Evolutionary conservation across 495 filamentous ascomycete genomes (phyloP).

Genomic region (Penicillium nucicola): DNA sequence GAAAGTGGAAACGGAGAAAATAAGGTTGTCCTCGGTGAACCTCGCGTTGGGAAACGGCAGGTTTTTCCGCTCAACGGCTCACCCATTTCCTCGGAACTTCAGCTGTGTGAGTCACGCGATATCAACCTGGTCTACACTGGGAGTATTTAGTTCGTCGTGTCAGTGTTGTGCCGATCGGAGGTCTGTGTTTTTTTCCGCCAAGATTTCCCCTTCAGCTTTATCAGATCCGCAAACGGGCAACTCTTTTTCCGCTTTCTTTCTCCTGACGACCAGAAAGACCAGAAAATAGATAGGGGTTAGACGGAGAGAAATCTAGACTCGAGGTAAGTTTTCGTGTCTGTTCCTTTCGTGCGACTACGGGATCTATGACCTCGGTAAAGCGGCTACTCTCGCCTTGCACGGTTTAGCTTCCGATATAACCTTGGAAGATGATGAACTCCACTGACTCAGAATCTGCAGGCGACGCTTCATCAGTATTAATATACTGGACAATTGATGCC

Average conservation of each 20-base stretch:
- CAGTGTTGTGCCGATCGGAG: conserved; percentile 4
- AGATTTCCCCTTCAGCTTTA: conserved; percentile 8
- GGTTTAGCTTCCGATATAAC: not conserved
- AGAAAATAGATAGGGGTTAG: not conserved
- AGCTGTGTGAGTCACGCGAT: not conserved
- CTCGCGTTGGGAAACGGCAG: conserved; percentile 11
- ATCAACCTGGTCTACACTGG: not conserved
- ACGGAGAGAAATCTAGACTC: not conserved
- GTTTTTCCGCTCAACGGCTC: conserved; percentile 13
- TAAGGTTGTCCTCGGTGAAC: conserved; percentile 25
- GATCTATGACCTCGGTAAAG: conserved; percentile 4
- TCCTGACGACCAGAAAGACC: no score
- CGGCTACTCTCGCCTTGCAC: not conserved
- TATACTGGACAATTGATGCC: not conserved
- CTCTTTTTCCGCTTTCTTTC: conserved; percentile 12
- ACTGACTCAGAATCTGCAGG: not conserved
- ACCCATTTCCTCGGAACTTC: conserved; percentile 5
- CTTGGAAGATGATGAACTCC: not conserved
- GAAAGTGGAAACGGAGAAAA: not conserved
- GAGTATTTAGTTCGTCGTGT: no score
- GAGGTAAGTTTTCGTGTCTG: not conserved
- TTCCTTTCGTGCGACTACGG: not conserved
- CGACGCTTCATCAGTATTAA: not conserved
- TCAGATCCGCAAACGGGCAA: conserved; percentile 23
- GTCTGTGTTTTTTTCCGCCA: conserved; percentile 2